Evolutionary conservation across 1,284 basidiomycete genomes (phyloP).

Genomic region (Moesziomyces globuligerus): DNA sequence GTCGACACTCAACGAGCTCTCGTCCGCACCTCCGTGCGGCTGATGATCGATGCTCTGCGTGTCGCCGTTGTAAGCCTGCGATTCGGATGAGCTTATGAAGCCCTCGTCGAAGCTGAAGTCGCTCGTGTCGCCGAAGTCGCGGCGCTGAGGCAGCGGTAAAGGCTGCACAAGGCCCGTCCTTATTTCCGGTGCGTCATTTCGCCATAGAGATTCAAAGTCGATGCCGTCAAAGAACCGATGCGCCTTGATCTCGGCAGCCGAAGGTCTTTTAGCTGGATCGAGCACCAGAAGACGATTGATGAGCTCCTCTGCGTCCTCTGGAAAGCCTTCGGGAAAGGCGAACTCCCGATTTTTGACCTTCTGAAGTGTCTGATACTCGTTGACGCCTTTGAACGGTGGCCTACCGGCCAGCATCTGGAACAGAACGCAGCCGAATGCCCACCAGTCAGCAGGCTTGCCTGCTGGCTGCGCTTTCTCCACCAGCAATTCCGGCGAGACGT

Average conservation of each 20-base stretch:
- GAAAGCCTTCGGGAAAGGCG: slow-evolving; percentile 70
- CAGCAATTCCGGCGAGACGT: slow-evolving; percentile 91
- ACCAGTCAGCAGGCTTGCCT: slow-evolving; percentile 71
- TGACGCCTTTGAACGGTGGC: slow-evolving; percentile 72
- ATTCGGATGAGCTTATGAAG: slow-evolving; percentile 39
- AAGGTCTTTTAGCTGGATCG: slow-evolving; percentile 40
- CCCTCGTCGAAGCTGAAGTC: slow-evolving; percentile 48
- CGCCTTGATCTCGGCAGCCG: slow-evolving; percentile 36
- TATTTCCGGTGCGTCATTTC: slow-evolving; percentile 25
- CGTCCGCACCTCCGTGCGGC: slow-evolving; percentile 3
- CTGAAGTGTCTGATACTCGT: slow-evolving; percentile 73
- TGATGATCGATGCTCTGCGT: slow-evolving; percentile 39
- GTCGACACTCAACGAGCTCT: slow-evolving; percentile 20
- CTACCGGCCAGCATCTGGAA: slow-evolving; percentile 72
- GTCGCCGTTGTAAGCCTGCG: slow-evolving; percentile 31
- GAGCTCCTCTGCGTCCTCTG: slow-evolving; percentile 69
- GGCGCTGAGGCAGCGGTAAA: slow-evolving; percentile 5
- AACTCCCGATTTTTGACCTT: slow-evolving; percentile 71
- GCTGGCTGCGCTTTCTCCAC: slow-evolving; percentile 72
- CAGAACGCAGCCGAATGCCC: slow-evolving; percentile 73
- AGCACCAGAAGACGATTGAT: slow-evolving; percentile 69
- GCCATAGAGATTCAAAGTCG: slow-evolving; percentile 55
- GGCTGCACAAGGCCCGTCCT: slow-evolving; percentile 46
- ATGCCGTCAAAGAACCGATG: slow-evolving; percentile 52
- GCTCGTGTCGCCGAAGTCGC: slow-evolving; percentile 18